Percentiles rank a stretch among this genome's conserved stretches.
phyloP scores from a whole-genome alignment of 345 rosid genomes.

The Populus simonii region DNA sequence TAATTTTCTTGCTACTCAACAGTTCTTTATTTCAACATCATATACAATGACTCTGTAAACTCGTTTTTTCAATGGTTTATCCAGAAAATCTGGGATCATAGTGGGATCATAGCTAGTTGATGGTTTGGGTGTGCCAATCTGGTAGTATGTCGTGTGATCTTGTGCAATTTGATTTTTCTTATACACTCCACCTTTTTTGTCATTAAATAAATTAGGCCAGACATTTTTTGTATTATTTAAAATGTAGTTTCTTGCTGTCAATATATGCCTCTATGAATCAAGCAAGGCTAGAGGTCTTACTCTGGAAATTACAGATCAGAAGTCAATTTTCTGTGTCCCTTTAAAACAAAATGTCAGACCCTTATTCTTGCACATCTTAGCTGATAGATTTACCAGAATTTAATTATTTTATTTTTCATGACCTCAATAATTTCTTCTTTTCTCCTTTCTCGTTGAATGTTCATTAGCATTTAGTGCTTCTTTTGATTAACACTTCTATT shows the following conservation, averaged over 20 bases:
- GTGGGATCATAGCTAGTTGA: not conserved
- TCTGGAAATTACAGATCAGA: not conserved
- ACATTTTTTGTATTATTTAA: not conserved
- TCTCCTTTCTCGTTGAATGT: not conserved
- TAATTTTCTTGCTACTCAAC: not conserved
- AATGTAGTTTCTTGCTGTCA: not conserved
- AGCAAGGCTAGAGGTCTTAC: not conserved
- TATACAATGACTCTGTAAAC: not conserved
- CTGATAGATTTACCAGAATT: constrained; percentile 1
- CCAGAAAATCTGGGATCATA: not conserved
- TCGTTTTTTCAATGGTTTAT: not conserved
- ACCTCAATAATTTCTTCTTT: not conserved
- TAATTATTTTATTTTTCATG: not conserved
- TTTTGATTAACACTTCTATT: constrained; percentile 9
- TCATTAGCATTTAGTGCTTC: not conserved
- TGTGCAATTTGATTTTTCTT: not conserved
- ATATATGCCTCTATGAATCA: not conserved
- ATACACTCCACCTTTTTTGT: not conserved
- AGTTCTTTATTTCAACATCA: not conserved
- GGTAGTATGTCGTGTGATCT: not conserved
- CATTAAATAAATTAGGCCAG: not conserved
- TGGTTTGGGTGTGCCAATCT: not conserved
- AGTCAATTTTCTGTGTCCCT: not conserved
- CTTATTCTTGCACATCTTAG: not conserved
- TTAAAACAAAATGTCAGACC: not conserved